phyloP scores from a whole-genome alignment of 768 basidiomycete species.

The Candolleomyces eurysporus region DNA sequence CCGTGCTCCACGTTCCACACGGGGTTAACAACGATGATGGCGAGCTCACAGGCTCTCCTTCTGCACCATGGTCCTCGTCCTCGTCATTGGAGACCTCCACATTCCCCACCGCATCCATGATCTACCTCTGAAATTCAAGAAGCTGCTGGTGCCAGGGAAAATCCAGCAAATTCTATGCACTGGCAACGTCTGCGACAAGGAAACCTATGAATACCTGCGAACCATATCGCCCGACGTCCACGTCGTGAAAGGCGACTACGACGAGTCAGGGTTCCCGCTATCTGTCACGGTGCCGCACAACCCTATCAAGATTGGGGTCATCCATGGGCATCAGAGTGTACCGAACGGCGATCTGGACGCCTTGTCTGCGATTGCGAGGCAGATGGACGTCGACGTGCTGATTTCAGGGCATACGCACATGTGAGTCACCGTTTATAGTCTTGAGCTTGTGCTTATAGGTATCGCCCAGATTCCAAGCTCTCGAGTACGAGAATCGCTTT shows the following conservation, averaged over 20 bases:
- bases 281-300: constrained; percentile 78
- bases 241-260: constrained; percentile 92
- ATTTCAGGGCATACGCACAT: constrained; percentile 92
- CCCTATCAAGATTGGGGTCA: constrained; percentile 87
- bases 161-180: constrained; percentile 98
- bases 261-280: constrained; percentile 78
- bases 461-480: constrained; percentile 78
- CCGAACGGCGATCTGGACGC: constrained; percentile 92
- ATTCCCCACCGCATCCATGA: constrained; percentile 93
- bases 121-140: constrained; percentile 94
- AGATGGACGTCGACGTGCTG: constrained; percentile 97
- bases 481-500: constrained; percentile 88
- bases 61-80: constrained; percentile 79
- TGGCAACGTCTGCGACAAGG: constrained; percentile 94
- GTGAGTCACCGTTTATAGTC: constrained; percentile 43
- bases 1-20: not conserved
- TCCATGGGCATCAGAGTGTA: constrained; percentile 93
- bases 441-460: not conserved
- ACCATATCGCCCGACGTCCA: constrained; percentile 93
- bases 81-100: constrained; percentile 92
- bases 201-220: constrained; percentile 93
- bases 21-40: not conserved
- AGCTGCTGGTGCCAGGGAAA: constrained; percentile 91
- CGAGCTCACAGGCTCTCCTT: not conserved
- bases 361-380: constrained; percentile 82